These are phyloP conservation scores for Phialemoniopsis sp. DNA, from an alignment of 2,329 filamentous ascomycete genomes.

Conservation along the genomic window DNA sequence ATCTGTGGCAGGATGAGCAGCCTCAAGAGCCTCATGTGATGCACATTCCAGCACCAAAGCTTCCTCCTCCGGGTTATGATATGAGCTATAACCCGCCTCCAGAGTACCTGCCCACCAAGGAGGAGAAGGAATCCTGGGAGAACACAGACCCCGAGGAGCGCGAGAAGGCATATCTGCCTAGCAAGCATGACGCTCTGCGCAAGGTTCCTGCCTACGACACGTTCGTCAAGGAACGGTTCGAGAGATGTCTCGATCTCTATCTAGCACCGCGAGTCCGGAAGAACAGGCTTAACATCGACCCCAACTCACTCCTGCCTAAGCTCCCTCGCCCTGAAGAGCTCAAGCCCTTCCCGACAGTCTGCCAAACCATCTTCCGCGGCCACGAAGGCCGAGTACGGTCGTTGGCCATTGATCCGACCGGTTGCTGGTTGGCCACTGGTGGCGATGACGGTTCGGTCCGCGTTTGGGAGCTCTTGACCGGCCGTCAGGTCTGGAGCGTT, in stretches of 20 bases:
- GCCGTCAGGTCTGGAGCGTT: slow-evolving; percentile 81
- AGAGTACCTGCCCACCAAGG: slow-evolving; percentile 85
- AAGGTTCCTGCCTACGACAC: slow-evolving; percentile 88
- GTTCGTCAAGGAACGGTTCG: slow-evolving; percentile 94
- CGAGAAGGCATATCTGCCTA: slow-evolving; percentile 83
- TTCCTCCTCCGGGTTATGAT: slow-evolving; percentile 89
- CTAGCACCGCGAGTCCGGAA: slow-evolving; percentile 87
- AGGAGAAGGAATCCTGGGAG: slow-evolving; percentile 83
- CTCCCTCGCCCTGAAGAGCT: slow-evolving; percentile 90
- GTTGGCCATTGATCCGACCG: slow-evolving; percentile 79
- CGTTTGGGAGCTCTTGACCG: slow-evolving; percentile 84
- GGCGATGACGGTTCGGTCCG: slow-evolving; percentile 91
- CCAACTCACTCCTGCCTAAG: slow-evolving; percentile 86
- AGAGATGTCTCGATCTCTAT: slow-evolving; percentile 92
- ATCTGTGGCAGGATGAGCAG: slow-evolving; percentile 93
- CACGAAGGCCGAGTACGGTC: slow-evolving; percentile 86
- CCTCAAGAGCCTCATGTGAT: slow-evolving; percentile 80
- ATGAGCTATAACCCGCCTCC: slow-evolving; percentile 94
- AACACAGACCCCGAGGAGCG: slow-evolving; percentile 84
- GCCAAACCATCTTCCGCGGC: slow-evolving; percentile 80
- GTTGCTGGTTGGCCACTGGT: slow-evolving; percentile 83
- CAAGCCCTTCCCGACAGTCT: slow-evolving; percentile 89
- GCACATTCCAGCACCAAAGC: slow-evolving; percentile 92
- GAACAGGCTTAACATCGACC: slow-evolving; percentile 95
- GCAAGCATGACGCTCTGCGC: slow-evolving; percentile 76